phyloP scores from a whole-genome alignment of 257 asterid genomes.

The Gentiana straminea region DNA sequence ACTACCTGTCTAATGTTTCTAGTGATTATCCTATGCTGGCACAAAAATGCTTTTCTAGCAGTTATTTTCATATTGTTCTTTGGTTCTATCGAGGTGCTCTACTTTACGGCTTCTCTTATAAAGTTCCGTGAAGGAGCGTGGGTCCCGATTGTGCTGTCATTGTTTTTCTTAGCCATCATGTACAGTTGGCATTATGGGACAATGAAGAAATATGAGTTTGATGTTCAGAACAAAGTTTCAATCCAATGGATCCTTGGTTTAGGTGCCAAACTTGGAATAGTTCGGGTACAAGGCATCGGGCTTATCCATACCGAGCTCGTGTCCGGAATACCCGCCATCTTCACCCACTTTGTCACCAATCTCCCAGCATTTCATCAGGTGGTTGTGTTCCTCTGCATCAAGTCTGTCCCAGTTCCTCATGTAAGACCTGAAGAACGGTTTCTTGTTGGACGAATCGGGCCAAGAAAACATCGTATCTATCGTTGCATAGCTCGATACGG shows the following conservation, averaged over 20 bases:
- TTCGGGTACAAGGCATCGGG: slow-evolving; percentile 84
- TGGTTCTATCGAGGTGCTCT: slow-evolving; percentile 88
- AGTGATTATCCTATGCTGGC: slow-evolving; percentile 88
- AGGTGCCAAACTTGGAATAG: slow-evolving; percentile 78
- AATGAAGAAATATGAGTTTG: slow-evolving; percentile 70
- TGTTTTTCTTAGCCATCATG: slow-evolving; percentile 63
- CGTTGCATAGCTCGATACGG: slow-evolving; percentile 91
- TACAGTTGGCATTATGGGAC: slow-evolving; percentile 88
- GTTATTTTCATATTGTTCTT: slow-evolving; percentile 66
- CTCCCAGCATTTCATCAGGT: slow-evolving; percentile 97
- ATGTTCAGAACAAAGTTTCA: slow-evolving; percentile 75
- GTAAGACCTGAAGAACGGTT: slow-evolving; percentile 84
- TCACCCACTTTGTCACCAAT: slow-evolving; percentile 82
- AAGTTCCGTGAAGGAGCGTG: slow-evolving; percentile 96
- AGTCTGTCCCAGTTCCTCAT: slow-evolving; percentile 87
- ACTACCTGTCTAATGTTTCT: slow-evolving; percentile 91
- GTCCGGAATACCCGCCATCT: slow-evolving; percentile 83
- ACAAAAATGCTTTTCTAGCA: slow-evolving; percentile 44
- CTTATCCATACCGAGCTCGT: slow-evolving; percentile 93
- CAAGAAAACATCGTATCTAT: slow-evolving; percentile 57
- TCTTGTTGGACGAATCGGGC: slow-evolving; percentile 83
- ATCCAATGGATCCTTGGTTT: slow-evolving; percentile 75
- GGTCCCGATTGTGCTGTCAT: slow-evolving; percentile 77
- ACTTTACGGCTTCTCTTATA: slow-evolving; percentile 89
- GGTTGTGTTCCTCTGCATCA: slow-evolving; percentile 64